These are phyloP conservation scores for Ottelia alismoides DNA, from an alignment of 106 monocot species.

Conservation along the genomic window DNA sequence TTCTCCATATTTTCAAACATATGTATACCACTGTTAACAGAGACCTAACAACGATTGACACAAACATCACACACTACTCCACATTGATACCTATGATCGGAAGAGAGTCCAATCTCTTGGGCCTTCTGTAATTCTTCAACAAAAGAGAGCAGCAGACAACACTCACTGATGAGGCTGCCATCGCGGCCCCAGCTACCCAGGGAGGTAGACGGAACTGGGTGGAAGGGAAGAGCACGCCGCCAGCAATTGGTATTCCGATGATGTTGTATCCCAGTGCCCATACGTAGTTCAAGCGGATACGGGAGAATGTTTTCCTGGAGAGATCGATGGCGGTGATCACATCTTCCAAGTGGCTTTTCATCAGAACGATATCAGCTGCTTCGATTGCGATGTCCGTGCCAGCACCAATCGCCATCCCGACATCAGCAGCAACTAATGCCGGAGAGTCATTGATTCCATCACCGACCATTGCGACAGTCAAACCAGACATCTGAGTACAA, in stretches of 20 bases:
- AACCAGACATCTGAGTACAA: slow-evolving; percentile 52
- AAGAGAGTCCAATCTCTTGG: slow-evolving; percentile 43
- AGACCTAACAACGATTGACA: no score
- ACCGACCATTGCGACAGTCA: slow-evolving; percentile 89
- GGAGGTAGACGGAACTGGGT: slow-evolving; percentile 63
- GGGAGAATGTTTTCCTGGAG: slow-evolving; percentile 66
- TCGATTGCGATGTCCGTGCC: slow-evolving; percentile 92
- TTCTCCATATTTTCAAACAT: no score
- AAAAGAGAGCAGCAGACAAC: slow-evolving; percentile 82
- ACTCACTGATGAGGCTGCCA: slow-evolving; percentile 93
- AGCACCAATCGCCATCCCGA: slow-evolving; percentile 90
- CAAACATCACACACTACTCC: no score
- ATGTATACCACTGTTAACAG: no score
- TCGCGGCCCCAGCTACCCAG: slow-evolving; percentile 82
- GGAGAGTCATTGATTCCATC: slow-evolving; percentile 95
- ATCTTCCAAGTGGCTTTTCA: slow-evolving; percentile 93
- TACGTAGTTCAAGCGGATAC: slow-evolving; percentile 76
- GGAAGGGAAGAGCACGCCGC: slow-evolving; percentile 68
- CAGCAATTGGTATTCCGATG: slow-evolving; percentile 88
- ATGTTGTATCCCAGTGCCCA: slow-evolving; percentile 95
- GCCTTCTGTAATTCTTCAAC: slow-evolving; percentile 61
- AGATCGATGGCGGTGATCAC: slow-evolving; percentile 88
- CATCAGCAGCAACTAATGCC: slow-evolving; percentile 79
- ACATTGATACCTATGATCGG: slow-evolving; percentile 40
- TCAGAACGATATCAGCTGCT: slow-evolving; percentile 94